A percentile compares a stretch with the other conserved stretches of the same genome.
Evolutionary conservation across 2,329 filamentous ascomycete genomes (phyloP).

Genomic region (Aspergillus pseudotamarii): DNA sequence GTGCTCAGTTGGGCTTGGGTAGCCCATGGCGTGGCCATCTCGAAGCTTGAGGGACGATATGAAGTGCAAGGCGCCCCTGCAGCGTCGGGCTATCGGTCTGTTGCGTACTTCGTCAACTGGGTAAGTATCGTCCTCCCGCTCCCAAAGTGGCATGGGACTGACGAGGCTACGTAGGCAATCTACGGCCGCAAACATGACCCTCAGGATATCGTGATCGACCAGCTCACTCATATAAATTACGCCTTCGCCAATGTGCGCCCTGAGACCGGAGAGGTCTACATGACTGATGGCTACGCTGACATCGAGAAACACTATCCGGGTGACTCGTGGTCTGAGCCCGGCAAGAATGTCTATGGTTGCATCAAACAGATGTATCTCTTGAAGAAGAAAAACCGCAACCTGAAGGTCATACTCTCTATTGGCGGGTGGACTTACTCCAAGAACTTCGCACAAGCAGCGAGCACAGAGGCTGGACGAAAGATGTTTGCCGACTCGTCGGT

Average conservation of each 20-base stretch:
- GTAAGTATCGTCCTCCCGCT: neutral
- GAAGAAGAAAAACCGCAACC: constrained; percentile 74
- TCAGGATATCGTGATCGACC: constrained; percentile 76
- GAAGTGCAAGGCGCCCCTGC: neutral
- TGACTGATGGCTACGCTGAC: constrained; percentile 72
- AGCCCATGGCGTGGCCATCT: neutral
- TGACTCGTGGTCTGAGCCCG: constrained; percentile 68
- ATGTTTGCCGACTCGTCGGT: constrained; percentile 71
- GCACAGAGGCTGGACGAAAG: constrained; percentile 60
- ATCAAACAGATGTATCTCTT: constrained; percentile 75
- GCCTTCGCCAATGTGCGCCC: constrained; percentile 84
- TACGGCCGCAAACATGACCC: constrained; percentile 85
- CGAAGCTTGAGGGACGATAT: neutral
- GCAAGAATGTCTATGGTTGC: constrained; percentile 75
- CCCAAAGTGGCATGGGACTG: too few species aligned
- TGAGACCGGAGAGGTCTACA: constrained; percentile 78
- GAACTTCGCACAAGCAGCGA: constrained; percentile 71
- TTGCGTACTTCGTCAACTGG: constrained; percentile 1
- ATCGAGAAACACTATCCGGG: constrained; percentile 67
- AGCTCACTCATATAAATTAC: constrained; percentile 87
- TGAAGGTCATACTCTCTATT: constrained; percentile 81
- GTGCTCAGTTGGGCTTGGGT: neutral
- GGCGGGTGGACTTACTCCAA: constrained; percentile 80
- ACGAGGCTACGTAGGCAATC: constrained; percentile 62
- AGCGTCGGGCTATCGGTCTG: neutral